Conservation (phyloP, 176 grass and related monocot genomes). For the Elaeis guineensis region DNA sequence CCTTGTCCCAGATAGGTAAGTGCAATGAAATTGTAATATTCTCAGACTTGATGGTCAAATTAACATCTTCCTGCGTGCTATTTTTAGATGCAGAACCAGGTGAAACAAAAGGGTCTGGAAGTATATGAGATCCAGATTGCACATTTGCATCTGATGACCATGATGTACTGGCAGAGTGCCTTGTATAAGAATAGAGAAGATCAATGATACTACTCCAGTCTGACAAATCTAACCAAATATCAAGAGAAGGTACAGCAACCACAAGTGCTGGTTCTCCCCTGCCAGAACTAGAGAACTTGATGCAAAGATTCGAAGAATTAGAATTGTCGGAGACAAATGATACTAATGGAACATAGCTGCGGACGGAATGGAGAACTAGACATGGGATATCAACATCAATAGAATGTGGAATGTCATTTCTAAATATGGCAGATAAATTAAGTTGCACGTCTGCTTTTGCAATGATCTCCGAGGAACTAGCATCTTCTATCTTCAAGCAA, state of each 20-base stretch:
- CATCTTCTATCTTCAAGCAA: slow-evolving; percentile 39
- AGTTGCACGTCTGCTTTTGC: slow-evolving; percentile 51
- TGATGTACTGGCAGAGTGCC: slow-evolving; percentile 21
- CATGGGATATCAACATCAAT: slow-evolving; percentile 43
- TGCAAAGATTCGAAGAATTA: slow-evolving; percentile 39
- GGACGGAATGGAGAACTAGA: slow-evolving; percentile 44
- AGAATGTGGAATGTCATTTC: slow-evolving; percentile 39
- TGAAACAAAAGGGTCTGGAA: slow-evolving; percentile 18
- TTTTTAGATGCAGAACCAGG: slow-evolving; percentile 38
- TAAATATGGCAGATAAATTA: slow-evolving; percentile 54
- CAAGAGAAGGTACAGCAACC: slow-evolving; percentile 43
- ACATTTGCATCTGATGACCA: slow-evolving; percentile 12
- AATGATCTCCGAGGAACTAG: slow-evolving; percentile 33
- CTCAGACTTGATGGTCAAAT: slow-evolving; percentile 61
- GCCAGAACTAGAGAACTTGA: slow-evolving; percentile 39
- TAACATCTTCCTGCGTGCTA: slow-evolving; percentile 28
- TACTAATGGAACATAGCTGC: slow-evolving; percentile 27
- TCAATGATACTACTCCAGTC: slow-evolving; percentile 59
- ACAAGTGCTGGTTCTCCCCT: slow-evolving; percentile 45
- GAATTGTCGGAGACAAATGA: slow-evolving; percentile 43
- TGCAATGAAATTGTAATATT: slow-evolving; percentile 58
- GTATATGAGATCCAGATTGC: slow-evolving; percentile 21
- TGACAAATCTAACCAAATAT: slow-evolving; percentile 76
- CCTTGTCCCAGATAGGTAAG: slow-evolving; percentile 60
- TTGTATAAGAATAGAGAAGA: slow-evolving; percentile 51